These are phyloP conservation scores for Rhizodiscina lignyota DNA, from an alignment of 495 filamentous ascomycete genomes.

Conservation along the genomic window DNA sequence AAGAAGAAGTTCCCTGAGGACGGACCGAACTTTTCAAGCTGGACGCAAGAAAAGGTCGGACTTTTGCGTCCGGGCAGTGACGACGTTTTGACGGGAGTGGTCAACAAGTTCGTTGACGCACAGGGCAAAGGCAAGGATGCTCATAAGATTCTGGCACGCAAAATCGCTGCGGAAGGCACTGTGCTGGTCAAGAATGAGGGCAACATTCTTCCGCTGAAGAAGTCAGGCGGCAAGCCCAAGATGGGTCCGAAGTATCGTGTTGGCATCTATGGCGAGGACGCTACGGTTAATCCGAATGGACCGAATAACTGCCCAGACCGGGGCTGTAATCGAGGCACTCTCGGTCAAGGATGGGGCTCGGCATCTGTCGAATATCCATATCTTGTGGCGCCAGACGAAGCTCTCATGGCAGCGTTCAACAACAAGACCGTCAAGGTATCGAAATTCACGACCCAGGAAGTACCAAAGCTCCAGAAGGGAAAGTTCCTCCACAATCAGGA, in stretches of 20 bases:
- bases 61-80: conserved; percentile 46
- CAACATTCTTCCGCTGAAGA: conserved; percentile 43
- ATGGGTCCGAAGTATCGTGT: conserved; percentile 33
- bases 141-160: conserved; percentile 51
- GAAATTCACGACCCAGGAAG: conserved; percentile 42
- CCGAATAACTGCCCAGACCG: conserved; percentile 65
- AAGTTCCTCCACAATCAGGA: conserved; percentile 36
- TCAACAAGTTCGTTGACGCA: conserved; percentile 66
- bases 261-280: conserved; percentile 77
- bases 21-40: conserved; percentile 82
- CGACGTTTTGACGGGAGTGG: conserved; percentile 37
- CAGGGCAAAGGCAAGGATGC: conserved; percentile 40
- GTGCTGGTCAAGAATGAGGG: conserved; percentile 70
- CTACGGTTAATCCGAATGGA: conserved; percentile 44
- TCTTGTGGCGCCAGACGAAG: conserved; percentile 52
- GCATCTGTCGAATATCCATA: conserved; percentile 81
- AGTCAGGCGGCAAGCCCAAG: conserved; percentile 27
- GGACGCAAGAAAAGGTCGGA: conserved; percentile 58
- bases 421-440: conserved; percentile 39
- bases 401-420: conserved; percentile 44
- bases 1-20: conserved; percentile 43
- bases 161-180: conserved; percentile 69
- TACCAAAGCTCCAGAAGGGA: conserved; percentile 27
- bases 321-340: conserved; percentile 66
- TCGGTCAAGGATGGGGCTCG: conserved; percentile 80